These are phyloP conservation scores for Globisporangium nagaii DNA, from an alignment of 352 stramenopile species.

Conservation along the genomic window DNA sequence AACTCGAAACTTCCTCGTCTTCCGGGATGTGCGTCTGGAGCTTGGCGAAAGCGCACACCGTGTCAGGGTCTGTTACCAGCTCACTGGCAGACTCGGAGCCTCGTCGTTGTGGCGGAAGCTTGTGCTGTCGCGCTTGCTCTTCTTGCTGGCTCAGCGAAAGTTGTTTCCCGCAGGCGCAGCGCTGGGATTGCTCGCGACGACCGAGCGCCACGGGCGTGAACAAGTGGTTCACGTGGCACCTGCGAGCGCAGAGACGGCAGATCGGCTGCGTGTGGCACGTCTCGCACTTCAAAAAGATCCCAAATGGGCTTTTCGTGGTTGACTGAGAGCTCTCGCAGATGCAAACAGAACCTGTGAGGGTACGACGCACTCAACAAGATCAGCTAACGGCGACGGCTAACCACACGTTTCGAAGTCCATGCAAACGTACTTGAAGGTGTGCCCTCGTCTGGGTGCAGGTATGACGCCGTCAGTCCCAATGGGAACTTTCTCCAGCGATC, in stretches of 20 bases:
- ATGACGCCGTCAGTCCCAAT: constrained; percentile 11
- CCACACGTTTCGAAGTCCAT: no score
- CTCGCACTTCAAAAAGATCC: constrained; percentile 41
- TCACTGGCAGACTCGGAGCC: background rate
- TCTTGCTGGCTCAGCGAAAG: background rate
- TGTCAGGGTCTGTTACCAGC: background rate
- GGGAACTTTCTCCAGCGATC: constrained; percentile 70
- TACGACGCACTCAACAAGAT: no score
- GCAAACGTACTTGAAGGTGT: background rate
- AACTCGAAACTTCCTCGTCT: no score
- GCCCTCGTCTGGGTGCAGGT: constrained; percentile 8
- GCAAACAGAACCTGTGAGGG: constrained; percentile 9
- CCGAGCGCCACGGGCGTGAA: constrained; percentile 14
- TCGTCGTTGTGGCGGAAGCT: no score
- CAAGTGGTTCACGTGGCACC: constrained; percentile 40
- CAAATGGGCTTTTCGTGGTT: constrained; percentile 17
- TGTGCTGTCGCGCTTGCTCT: background rate
- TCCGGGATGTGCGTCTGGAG: background rate
- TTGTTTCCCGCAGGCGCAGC: background rate
- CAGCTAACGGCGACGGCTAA: no score
- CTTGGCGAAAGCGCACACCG: background rate
- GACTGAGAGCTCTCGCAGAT: constrained; percentile 28
- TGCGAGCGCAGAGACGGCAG: constrained; percentile 42
- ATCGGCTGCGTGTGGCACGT: constrained; percentile 36
- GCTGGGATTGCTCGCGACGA: background rate